These are phyloP conservation scores for Reticulascus tulasneorum DNA, from an alignment of 2,329 filamentous ascomycete species.

Conservation along the genomic window DNA sequence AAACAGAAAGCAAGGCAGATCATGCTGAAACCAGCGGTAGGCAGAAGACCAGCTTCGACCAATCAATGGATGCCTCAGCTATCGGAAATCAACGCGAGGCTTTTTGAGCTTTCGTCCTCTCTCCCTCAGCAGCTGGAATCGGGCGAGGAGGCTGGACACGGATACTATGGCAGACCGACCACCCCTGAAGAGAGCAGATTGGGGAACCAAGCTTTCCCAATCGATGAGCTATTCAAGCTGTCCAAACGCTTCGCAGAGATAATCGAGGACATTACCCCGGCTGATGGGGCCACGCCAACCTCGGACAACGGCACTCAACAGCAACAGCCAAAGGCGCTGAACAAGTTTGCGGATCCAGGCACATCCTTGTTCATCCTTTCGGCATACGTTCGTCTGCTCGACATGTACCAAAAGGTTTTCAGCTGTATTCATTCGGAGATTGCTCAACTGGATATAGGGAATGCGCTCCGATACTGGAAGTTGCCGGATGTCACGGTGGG, in stretches of 20 bases:
- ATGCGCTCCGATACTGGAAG: constrained; percentile 31
- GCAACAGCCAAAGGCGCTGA: constrained; percentile 6
- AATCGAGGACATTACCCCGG: constrained; percentile 20
- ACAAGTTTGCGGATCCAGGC: constrained; percentile 25
- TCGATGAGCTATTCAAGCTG: constrained; percentile 37
- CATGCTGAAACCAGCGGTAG: constrained; percentile 17
- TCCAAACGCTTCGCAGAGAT: constrained; percentile 32
- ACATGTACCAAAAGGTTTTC: constrained; percentile 37
- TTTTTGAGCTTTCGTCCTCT: constrained; percentile 31
- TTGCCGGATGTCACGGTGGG: constrained; percentile 37
- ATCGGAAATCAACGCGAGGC: constrained; percentile 31
- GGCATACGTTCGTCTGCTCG: constrained; percentile 33
- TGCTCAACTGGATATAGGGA: constrained; percentile 19
- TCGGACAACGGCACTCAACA: constrained; percentile 4
- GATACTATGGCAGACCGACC: constrained; percentile 3
- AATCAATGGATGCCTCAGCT: constrained; percentile 35
- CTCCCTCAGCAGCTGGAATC: constrained; percentile 24
- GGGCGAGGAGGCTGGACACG: constrained; percentile 5
- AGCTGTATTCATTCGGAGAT: constrained; percentile 30
- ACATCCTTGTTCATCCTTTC: constrained; percentile 35
- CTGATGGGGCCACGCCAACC: constrained; percentile 8
- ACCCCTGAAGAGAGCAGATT: constrained; percentile 19
- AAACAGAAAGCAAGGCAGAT: constrained; percentile 28
- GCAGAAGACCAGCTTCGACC: constrained; percentile 15
- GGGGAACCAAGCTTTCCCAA: constrained; percentile 28